phyloP scores from a whole-genome alignment of 768 basidiomycete genomes.

The Pulveroboletus sp. region DNA sequence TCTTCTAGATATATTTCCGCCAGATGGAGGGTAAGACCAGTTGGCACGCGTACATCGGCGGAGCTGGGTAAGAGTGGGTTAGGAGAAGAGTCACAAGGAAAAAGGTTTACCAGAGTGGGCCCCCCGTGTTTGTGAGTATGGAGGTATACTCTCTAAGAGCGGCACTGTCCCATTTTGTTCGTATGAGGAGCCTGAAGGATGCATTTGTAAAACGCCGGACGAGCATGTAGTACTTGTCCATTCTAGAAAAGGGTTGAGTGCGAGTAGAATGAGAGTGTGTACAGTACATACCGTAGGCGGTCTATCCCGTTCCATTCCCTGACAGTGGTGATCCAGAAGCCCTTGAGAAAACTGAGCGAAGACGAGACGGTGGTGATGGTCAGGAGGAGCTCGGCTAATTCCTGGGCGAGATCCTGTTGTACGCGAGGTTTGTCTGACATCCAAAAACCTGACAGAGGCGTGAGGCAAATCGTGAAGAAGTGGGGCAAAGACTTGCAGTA shows the following conservation, averaged over 20 bases:
- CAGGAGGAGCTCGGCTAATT: constrained; percentile 80
- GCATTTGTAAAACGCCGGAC: constrained; percentile 86
- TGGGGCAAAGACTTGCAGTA: constrained; percentile 62
- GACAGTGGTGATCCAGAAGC: constrained; percentile 89
- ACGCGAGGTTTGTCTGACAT: constrained; percentile 99
- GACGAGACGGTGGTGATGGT: constrained; percentile 55
- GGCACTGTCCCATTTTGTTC: constrained; percentile 61
- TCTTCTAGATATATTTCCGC: constrained; percentile 90
- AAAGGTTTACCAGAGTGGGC: constrained; percentile 73
- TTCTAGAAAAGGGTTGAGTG: constrained; percentile 45
- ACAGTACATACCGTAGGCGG: constrained; percentile 64
- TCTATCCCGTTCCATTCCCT: constrained; percentile 96
- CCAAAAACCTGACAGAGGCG: constrained; percentile 76
- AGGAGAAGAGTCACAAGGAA: background rate
- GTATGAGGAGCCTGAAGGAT: constrained; percentile 75
- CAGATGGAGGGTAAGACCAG: constrained; percentile 80
- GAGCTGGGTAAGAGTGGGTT: constrained; percentile 43
- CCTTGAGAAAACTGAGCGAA: constrained; percentile 74
- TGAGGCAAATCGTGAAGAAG: background rate
- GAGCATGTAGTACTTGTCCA: constrained; percentile 98
- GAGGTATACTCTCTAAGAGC: constrained; percentile 60
- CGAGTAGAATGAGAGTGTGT: background rate
- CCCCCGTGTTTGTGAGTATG: constrained; percentile 64
- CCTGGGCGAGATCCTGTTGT: constrained; percentile 86
- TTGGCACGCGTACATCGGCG: constrained; percentile 69